Percentiles rank a stretch among this genome's conserved stretches.
Evolutionary conservation across 228 moss, liverwort and hornwort genomes (phyloP).

Genomic region (Sphagnum fallax): DNA sequence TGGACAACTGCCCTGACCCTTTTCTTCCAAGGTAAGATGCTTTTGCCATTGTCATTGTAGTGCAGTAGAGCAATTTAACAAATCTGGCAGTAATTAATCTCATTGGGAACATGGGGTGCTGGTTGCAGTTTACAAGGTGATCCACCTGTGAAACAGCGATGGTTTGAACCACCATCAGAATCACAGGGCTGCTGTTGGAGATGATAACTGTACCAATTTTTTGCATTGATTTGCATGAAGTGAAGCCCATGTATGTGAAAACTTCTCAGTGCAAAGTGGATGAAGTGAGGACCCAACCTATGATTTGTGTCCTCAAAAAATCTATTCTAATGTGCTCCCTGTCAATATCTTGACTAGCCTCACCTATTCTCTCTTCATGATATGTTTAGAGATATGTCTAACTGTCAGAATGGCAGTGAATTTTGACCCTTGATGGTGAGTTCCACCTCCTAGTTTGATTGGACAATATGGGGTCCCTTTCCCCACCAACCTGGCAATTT

Average conservation of each 20-base stretch:
- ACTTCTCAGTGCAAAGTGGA: too few species aligned
- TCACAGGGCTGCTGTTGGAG: slow-evolving; percentile 52
- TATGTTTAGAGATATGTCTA: too few species aligned
- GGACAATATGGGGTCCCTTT: too few species aligned
- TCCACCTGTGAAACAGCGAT: slow-evolving; percentile 23
- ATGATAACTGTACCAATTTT: slow-evolving; percentile 14
- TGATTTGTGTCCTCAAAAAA: too few species aligned
- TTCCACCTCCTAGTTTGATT: too few species aligned
- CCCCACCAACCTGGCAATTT: too few species aligned
- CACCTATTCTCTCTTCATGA: too few species aligned
- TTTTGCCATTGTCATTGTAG: neutral
- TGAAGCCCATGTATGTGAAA: neutral
- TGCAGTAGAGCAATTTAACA: neutral
- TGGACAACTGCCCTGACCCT: slow-evolving; percentile 42
- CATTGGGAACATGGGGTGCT: neutral
- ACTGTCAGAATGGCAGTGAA: too few species aligned
- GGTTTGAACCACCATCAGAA: slow-evolving; percentile 39
- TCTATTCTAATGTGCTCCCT: too few species aligned
- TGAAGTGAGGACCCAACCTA: too few species aligned
- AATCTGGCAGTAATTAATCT: neutral
- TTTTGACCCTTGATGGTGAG: too few species aligned
- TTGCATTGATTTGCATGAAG: neutral
- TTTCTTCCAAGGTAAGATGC: slow-evolving; percentile 22
- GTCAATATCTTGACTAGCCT: too few species aligned
- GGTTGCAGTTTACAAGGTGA: slow-evolving; percentile 40